Base-by-base conservation (phyloP, 1,284 basidiomycete genomes). In the Boletus semigastroideus region DNA sequence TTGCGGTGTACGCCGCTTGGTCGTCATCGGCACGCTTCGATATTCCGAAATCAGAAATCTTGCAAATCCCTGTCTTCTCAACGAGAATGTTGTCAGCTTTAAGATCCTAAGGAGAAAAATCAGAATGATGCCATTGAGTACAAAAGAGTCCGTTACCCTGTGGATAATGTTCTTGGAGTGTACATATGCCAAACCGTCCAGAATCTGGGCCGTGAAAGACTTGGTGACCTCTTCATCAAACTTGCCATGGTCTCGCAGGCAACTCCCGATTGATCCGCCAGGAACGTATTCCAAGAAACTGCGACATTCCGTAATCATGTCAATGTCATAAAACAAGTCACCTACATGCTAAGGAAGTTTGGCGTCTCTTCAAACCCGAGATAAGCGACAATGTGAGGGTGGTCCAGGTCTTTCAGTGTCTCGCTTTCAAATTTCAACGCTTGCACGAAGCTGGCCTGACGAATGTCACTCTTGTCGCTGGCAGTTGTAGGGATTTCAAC, bases 71-170 rank as follows among this genome's bases (percentile, higher is more conserved):
- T 20, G 86, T 82, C 60, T 86, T 87, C 68, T 99, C 96, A 25
- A 98, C 94, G 22, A 99, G 82, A 61, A 99, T 95, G 65, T 99
- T 99, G 73, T 99, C 97, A 14, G 94, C 94, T 74, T 99, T 99
- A 58, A 99, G 75, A 72, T 99, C 97, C 86, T 93, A 60, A 22
- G 11, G 22, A 39, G 20, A 39, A 25, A 56, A 28, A 54, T 67
- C 16, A 56, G 42, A 44, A 44, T 1, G 10, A 30, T 25, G 7
- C 45, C 14, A 20, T 47, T 5, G 27, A 40, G 22, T 28, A 2
- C 14, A 19, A 46, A n/a, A 25, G 41, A 3, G 39, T 37, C 73
- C 13, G 77, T 47, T 67, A 92, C 90, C 69, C 97, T 82, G 71
- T 99, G 97, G 54, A 98, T 79, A 61, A 99, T 97, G 53, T 92